phyloP scores from a whole-genome alignment of 1,284 basidiomycete genomes.

The Trichosporon sp. region DNA sequence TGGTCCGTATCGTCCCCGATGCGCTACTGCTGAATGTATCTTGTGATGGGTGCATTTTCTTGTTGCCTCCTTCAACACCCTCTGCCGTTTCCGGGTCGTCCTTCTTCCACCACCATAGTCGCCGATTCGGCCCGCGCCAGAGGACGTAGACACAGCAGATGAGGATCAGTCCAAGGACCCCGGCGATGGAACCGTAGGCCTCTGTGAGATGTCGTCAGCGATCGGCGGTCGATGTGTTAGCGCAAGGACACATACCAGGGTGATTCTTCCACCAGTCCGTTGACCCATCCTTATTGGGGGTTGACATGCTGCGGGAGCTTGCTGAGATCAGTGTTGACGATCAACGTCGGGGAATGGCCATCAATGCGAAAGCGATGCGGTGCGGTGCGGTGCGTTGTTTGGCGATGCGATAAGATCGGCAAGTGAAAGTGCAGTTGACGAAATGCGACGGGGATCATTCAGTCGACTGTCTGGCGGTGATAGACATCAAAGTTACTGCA shows the following conservation, averaged over 20 bases:
- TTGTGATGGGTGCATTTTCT: not conserved
- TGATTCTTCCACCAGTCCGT: conserved; percentile 5
- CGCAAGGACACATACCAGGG: not conserved
- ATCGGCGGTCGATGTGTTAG: not conserved
- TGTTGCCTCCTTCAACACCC: not conserved
- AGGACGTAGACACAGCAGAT: conserved; percentile 1
- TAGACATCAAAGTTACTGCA: not conserved
- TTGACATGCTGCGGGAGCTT: not conserved
- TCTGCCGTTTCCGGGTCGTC: not conserved
- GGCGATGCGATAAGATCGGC: too few relatives aligned
- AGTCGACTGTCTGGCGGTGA: not conserved
- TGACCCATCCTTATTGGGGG: not conserved
- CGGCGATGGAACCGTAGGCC: conserved; percentile 5
- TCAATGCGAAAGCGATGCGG: not conserved
- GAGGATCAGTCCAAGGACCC: not conserved
- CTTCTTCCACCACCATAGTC: conserved; percentile 4
- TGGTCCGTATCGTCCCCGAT: not conserved
- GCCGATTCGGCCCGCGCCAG: not conserved
- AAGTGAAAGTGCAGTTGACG: not conserved
- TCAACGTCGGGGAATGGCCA: not conserved
- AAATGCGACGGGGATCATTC: not conserved
- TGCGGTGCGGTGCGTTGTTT: too few relatives aligned
- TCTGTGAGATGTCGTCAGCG: not conserved
- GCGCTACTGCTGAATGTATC: not conserved
- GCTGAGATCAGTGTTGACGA: not conserved